These are phyloP conservation scores for Scleroderma citrinum DNA, from an alignment of 768 basidiomycete species.

Conservation along the genomic window DNA sequence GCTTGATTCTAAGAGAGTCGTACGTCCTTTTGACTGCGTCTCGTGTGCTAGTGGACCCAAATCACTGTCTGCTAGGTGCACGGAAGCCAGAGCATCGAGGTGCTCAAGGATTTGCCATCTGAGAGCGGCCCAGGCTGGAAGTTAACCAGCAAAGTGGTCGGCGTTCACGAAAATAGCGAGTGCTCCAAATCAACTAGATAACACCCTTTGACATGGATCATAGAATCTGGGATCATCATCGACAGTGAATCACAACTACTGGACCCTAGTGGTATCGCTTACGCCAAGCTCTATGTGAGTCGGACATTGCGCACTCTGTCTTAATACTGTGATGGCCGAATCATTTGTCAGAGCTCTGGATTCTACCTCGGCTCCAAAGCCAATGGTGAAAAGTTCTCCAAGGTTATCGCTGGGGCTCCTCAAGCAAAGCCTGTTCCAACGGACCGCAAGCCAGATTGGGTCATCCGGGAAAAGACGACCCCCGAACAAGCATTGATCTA, in stretches of 20 bases:
- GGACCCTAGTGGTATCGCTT: conserved; percentile 52
- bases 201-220: not conserved
- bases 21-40: conserved; percentile 28
- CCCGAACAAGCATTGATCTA: conserved; percentile 65
- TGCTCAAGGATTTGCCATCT: conserved; percentile 69
- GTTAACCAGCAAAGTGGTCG: conserved; percentile 57
- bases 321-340: not conserved
- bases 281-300: conserved; percentile 58
- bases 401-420: conserved; percentile 55
- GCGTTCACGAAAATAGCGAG: conserved; percentile 79
- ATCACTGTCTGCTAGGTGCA: conserved; percentile 50
- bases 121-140: conserved; percentile 80
- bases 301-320: not conserved
- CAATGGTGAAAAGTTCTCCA: conserved; percentile 55
- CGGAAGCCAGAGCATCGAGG: conserved; percentile 72
- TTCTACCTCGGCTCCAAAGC: conserved; percentile 68
- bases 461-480: conserved; percentile 55
- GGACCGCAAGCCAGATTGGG: conserved; percentile 55
- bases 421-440: conserved; percentile 56
- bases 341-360: conserved; percentile 42
- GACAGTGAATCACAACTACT: conserved; percentile 60
- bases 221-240: conserved; percentile 72
- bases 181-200: conserved; percentile 3
- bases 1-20: conserved; percentile 64
- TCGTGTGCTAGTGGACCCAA: not conserved